Conservation (phyloP, 2,329 filamentous ascomycete species). For the Colletotrichum sp. region DNA sequence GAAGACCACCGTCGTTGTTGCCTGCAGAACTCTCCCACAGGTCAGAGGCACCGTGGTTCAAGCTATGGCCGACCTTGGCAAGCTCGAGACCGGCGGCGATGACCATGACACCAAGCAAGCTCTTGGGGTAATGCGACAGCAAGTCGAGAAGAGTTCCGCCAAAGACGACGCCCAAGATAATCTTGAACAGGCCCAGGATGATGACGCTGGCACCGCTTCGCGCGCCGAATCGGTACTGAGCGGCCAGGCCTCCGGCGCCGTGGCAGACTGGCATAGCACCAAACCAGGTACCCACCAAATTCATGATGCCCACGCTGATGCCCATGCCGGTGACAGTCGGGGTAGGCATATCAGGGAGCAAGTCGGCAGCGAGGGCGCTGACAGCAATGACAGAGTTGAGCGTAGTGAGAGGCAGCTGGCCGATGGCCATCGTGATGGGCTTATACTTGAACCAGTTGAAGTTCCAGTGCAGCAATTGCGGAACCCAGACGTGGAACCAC, state of each 20-base stretch:
- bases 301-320: conserved; percentile 82
- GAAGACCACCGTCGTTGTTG: conserved; percentile 35
- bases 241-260: conserved; percentile 88
- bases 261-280: conserved; percentile 96
- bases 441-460: conserved; percentile 45
- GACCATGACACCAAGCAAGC: conserved; percentile 85
- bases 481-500: conserved; percentile 64
- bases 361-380: conserved; percentile 76
- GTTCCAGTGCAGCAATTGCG: conserved; percentile 49
- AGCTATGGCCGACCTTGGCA: conserved; percentile 80
- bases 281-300: conserved; percentile 86
- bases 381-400: conserved; percentile 94
- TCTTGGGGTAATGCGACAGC: conserved; percentile 74
- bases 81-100: conserved; percentile 88
- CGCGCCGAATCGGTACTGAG: conserved; percentile 89
- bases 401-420: conserved; percentile 88
- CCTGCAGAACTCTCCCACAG: conserved; percentile 60
- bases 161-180: conserved; percentile 77
- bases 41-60: conserved; percentile 74
- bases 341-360: conserved; percentile 71
- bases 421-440: conserved; percentile 67
- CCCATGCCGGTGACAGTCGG: conserved; percentile 81
- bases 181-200: conserved; percentile 76
- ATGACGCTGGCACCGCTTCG: conserved; percentile 86
- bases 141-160: conserved; percentile 76